Percentiles rank a stretch among this genome's conserved stretches.
These are phyloP conservation scores for Fermentozyma sake DNA, from an alignment of 1,139 yeast species.

Conservation along the genomic window DNA sequence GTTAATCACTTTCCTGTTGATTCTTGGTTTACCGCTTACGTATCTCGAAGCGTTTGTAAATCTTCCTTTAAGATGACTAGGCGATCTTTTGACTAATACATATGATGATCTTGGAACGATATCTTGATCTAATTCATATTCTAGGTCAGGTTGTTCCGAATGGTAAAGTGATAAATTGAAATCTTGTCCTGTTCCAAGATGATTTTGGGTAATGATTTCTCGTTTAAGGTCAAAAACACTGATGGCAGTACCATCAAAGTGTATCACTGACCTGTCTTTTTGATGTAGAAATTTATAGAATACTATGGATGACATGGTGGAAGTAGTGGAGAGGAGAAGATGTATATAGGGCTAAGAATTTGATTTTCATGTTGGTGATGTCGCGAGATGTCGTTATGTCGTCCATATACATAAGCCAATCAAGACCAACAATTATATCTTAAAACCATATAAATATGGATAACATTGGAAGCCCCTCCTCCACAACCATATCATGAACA, in stretches of 20 bases:
- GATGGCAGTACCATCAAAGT: slow-evolving; percentile 94
- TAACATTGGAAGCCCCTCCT: no score
- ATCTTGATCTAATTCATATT: slow-evolving; percentile 84
- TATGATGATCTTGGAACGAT: slow-evolving; percentile 86
- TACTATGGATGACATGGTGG: slow-evolving; percentile 78
- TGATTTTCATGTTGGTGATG: no score
- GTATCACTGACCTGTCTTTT: slow-evolving; percentile 70
- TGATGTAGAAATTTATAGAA: slow-evolving; percentile 87
- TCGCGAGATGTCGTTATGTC: no score
- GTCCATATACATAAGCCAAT: no score
- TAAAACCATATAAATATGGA: no score
- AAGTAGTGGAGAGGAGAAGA: no score
- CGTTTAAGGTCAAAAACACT: slow-evolving; percentile 91
- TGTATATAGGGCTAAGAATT: no score
- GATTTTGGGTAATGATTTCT: slow-evolving; percentile 80
- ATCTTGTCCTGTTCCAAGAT: slow-evolving; percentile 78
- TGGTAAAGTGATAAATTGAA: slow-evolving; percentile 70
- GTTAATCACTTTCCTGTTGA: slow-evolving; percentile 35
- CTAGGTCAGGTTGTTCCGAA: slow-evolving; percentile 66
- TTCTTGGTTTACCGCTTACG: slow-evolving; percentile 78
- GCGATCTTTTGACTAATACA: slow-evolving; percentile 76
- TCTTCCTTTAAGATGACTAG: slow-evolving; percentile 57
- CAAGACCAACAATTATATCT: no score
- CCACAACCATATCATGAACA: no score
- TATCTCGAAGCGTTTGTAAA: slow-evolving; percentile 72